Evolutionary conservation across 495 filamentous ascomycete genomes (phyloP), one percentile per base, ranked within the genome.

Genomic region (Antarctomyces pellizariae): DNA sequence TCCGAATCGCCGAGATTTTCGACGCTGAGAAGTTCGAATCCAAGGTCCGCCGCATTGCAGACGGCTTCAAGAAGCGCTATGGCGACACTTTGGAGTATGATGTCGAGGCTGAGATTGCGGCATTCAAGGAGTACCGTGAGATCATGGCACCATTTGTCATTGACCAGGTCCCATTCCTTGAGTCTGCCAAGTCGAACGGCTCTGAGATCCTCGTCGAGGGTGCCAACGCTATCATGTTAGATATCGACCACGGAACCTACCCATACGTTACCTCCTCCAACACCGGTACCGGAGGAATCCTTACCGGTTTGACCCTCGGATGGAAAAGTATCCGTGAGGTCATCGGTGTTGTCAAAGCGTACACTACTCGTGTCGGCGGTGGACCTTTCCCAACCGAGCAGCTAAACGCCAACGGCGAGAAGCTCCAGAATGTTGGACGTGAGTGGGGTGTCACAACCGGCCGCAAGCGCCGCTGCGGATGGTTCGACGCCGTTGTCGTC

Each of bases 371-470:
- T 33, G 75, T 80, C 18, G 74, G 72, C 26, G 68, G 61, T 11
- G 83, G 83, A 4, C 75, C 76, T 4, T 86, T 93, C 54, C 76
- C 78, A 22, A 78, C 73, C 2, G 83, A 92, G 43, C 68, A 76
- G 36, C 43, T 69, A 25, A 75, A 74, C 38, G 61, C 55, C 29
- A 35, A 25, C 7, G 45, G 51, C 22, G 38, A 17, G 8, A 53
- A 54, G 27, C 48, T 62, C 4, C 56, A 62, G 33, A 34, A 53
- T 13, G 49, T 59, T 37, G 57, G 49, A 7, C 27, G 39, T 7
- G 49, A 49, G 30, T 70, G 69, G 45, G 80, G 79, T 33, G 75
- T 75, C 18, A 91, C 72, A 22, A 91, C 82, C 13, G 82, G 83
- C 32, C 66, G 83, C 28, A 65, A 53, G 36, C 70, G 83, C 12